phyloP scores from a whole-genome alignment of 2,329 filamentous ascomycete genomes.

The Penicillium janthinellum region DNA sequence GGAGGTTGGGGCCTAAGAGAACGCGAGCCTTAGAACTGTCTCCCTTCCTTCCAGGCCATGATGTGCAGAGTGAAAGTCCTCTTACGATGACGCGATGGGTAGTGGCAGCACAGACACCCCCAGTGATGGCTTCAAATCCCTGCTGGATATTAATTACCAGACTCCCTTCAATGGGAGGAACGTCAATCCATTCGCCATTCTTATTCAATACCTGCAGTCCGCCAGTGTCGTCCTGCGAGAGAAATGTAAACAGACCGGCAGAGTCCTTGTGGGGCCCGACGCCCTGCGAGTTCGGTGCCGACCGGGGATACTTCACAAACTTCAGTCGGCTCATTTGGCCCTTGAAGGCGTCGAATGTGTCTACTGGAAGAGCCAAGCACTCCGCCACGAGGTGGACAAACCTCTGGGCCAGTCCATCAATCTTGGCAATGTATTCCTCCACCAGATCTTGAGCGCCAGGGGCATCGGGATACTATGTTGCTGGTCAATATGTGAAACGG shows the following conservation, averaged over 20 bases:
- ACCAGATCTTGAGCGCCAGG: slow-evolving; percentile 29
- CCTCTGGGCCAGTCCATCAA: slow-evolving; percentile 50
- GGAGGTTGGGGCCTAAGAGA: slow-evolving; percentile 36
- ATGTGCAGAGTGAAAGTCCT: not conserved
- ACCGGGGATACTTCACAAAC: slow-evolving; percentile 57
- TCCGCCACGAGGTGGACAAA: slow-evolving; percentile 61
- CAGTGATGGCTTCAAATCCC: slow-evolving; percentile 59
- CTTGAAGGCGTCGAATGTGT: slow-evolving; percentile 54
- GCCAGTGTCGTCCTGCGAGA: slow-evolving; percentile 47
- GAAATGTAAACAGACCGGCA: slow-evolving; percentile 47
- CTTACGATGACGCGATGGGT: slow-evolving; percentile 41
- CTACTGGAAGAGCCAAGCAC: slow-evolving; percentile 50
- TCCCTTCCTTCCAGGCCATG: not conserved
- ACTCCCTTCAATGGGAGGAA: slow-evolving; percentile 46
- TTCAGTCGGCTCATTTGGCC: slow-evolving; percentile 56
- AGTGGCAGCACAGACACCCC: slow-evolving; percentile 53
- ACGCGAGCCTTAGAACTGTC: not conserved
- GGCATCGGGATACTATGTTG: slow-evolving; percentile 30
- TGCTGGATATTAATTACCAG: slow-evolving; percentile 54
- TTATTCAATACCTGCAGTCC: slow-evolving; percentile 52
- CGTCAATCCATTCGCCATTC: slow-evolving; percentile 49
- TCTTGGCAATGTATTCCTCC: slow-evolving; percentile 56
- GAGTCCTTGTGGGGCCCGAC: slow-evolving; percentile 62
- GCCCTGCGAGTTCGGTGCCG: slow-evolving; percentile 48
- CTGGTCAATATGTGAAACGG: not conserved